Base-by-base conservation (phyloP, 2,329 filamentous ascomycete genomes). In the Verticillium nonalfalfae region DNA sequence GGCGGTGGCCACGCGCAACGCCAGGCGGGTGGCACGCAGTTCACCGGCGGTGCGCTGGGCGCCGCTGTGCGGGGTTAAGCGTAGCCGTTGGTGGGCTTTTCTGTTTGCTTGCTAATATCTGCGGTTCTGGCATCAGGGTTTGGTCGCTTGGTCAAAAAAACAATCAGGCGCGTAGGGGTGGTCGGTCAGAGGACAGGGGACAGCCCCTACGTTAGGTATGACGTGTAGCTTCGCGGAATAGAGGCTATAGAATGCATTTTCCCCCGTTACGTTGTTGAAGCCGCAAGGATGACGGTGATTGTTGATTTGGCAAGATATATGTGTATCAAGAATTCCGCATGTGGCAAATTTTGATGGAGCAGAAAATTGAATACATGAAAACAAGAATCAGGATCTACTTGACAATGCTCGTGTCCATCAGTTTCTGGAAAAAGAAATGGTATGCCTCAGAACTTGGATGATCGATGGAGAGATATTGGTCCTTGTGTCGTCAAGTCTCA, bases 41-140 rank as follows among this genome's bases (percentile, higher is more conserved):
- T 93, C 77, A 93, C 90, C 14, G 90, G 90, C 65, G 90, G 90
- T 75, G 90, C 90, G 64, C 78, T 94, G 75, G 90, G 90, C 69
- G 85, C 84, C 67, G 86, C 85, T 60, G 85, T 89, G 65, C 79
- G 86, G 69, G 84, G 83, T 74, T 88, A 81, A 70, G 59, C 58
- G 35, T 36, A 26, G 58, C 18, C 21, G 26, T 39, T 45, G n/a
- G 50, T 38, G 40, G 50, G 39, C 58, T 60, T 34, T 56, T 65
- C 50, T 60, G 21, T 57, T 64, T 62, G 62, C 62, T 64, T 60
- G 61, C 45, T 52, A 52, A 59, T 65, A 60, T 50, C 45, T 59
- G 58, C 40, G 64, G 64, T 59, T 63, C 58, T 65, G 64, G 35
- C 64, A 65, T 65, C 64, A 64, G 57, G 61, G 64, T 64, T 64